Base-by-base conservation (phyloP, 1,284 basidiomycete genomes). In the Trichosporon ovoides region DNA sequence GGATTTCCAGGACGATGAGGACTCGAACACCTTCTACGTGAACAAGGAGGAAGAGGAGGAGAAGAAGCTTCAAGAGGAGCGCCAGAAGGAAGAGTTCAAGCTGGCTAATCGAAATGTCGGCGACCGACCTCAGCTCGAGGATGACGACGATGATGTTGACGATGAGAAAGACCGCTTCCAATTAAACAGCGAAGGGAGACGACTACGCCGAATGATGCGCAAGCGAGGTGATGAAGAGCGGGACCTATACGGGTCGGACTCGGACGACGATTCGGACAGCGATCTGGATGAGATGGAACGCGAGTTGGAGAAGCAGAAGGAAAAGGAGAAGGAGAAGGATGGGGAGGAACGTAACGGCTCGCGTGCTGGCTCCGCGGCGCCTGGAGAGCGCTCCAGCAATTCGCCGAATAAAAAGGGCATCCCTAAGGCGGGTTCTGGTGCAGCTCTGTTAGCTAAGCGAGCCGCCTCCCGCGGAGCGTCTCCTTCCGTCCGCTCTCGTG, bases 1-100 rank as follows among this genome's bases (percentile, higher is more conserved):
- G n/a, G 68, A 72, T 24, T 76, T 76, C 52, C 71, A 73, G 52
- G 74, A 76, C 62, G 74, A 76, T 52, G 74, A 76, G 43, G 74
- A 76, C 52, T 64, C 62, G 58, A 74, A 75, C 57, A 72, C 69
- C 0, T 74, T 76, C 64, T 72, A 76, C 51, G 63, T 65, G 7
- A 68, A 76, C 59, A 66, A 64, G 37, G 69, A 71, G 5, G 73
- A 75, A 51, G 71, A 73, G 28, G 74, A 73, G 36, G 72, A 71
- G 54, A 68, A 68, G 36, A 71, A 71, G 58, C 62, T 69, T 18
- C 66, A 68, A 31, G 74, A 76, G 70, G 70, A 74, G 50, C 66
- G 61, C 14, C 67, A 69, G 37, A 72, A 72, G 61, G 67, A 69
- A 46, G 73, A 76, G 60, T 74, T 66, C 53, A 62, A 69, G 36